These are phyloP conservation scores for Colletotrichum plurivorum DNA, from an alignment of 2,329 filamentous ascomycete genomes.

Conservation along the genomic window DNA sequence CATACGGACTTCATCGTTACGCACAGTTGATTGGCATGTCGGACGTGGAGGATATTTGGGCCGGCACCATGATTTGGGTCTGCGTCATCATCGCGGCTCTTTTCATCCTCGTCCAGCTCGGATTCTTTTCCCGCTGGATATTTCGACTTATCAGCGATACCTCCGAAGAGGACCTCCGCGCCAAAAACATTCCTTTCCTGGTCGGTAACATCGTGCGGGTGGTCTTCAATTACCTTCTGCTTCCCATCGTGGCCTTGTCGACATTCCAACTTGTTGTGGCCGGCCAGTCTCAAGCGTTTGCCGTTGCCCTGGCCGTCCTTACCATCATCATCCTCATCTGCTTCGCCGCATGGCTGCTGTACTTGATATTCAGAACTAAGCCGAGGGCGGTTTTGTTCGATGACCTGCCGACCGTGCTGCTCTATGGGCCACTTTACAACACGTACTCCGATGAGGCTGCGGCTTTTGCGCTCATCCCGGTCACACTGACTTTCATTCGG, in stretches of 20 bases:
- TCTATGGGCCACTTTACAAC: constrained; percentile 96
- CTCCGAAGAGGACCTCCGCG: constrained; percentile 87
- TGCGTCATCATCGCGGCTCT: constrained; percentile 80
- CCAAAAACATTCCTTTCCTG: constrained; percentile 93
- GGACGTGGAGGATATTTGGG: constrained; percentile 86
- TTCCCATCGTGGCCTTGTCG: constrained; percentile 89
- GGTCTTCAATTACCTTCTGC: constrained; percentile 91
- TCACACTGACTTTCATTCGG: constrained; percentile 86
- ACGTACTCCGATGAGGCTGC: constrained; percentile 96
- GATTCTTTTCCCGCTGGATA: constrained; percentile 83
- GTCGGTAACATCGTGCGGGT: constrained; percentile 85
- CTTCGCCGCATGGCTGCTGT: constrained; percentile 84
- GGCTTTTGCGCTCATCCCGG: constrained; percentile 88
- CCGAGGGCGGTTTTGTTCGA: constrained; percentile 93
- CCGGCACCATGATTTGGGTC: constrained; percentile 93
- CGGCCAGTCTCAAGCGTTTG: constrained; percentile 74
- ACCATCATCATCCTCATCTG: constrained; percentile 80
- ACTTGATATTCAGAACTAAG: constrained; percentile 83
- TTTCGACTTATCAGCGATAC: constrained; percentile 79
- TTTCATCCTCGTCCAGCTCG: constrained; percentile 79
- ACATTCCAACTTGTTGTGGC: constrained; percentile 92
- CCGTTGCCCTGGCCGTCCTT: constrained; percentile 81
- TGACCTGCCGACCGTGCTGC: constrained; percentile 88
- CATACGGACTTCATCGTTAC: constrained; percentile 84
- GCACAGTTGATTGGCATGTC: constrained; percentile 88